phyloP scores from a whole-genome alignment of 129 eudicot genomes.

The Flaveria trinervia region DNA sequence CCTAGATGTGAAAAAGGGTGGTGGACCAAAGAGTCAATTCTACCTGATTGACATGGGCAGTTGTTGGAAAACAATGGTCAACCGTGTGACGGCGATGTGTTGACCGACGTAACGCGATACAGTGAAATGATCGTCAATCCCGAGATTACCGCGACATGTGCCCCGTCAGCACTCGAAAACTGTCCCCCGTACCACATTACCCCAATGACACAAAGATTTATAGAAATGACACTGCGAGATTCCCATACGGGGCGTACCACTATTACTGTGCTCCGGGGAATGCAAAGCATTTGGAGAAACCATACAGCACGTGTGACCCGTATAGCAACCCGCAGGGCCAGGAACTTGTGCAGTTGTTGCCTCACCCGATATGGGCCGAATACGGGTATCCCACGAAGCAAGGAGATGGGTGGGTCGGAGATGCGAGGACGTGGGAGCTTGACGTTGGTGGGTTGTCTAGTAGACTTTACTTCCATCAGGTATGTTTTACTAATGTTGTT shows the following conservation, averaged over 20 bases:
- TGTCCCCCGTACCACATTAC: constrained; percentile 89
- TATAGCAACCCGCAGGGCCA: constrained; percentile 94
- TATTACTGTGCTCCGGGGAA: constrained; percentile 87
- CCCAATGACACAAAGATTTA: constrained; percentile 58
- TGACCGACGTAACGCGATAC: constrained; percentile 80
- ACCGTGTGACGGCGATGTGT: constrained; percentile 73
- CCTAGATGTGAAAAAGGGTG: constrained; percentile 73
- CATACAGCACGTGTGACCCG: constrained; percentile 68
- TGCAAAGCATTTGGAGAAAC: constrained; percentile 63
- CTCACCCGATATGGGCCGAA: constrained; percentile 87
- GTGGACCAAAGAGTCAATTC: constrained; percentile 92
- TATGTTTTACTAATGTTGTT: not conserved
- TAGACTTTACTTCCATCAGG: constrained; percentile 87
- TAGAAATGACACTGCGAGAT: constrained; percentile 63
- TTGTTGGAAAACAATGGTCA: constrained; percentile 96
- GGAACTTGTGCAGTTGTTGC: constrained; percentile 79
- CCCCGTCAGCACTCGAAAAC: constrained; percentile 49
- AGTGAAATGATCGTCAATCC: constrained; percentile 93
- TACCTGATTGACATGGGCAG: constrained; percentile 91
- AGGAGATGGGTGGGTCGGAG: constrained; percentile 89
- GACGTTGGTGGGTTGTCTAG: constrained; percentile 77
- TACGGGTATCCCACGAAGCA: constrained; percentile 76
- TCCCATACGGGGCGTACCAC: constrained; percentile 88
- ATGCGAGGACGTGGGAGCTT: constrained; percentile 77
- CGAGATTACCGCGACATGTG: constrained; percentile 65